A percentile compares a stretch with the other conserved stretches of the same genome.
Evolutionary conservation across 805 yeast genomes (phyloP).

Genomic region (Candida pseudoglaebosa): DNA sequence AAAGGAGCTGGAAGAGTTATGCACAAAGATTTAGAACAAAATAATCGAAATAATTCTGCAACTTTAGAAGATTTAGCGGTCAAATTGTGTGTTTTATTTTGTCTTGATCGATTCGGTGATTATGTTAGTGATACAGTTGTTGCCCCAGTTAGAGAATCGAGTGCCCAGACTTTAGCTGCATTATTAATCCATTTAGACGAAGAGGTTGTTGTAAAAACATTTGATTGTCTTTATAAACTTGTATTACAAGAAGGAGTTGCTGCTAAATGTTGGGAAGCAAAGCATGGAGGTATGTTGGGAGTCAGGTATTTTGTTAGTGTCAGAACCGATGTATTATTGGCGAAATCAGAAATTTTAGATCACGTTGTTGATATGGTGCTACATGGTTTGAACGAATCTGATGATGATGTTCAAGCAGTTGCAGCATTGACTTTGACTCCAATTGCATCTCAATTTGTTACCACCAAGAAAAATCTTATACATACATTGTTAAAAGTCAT

Average conservation of each 20-base stretch:
- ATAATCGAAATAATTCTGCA: conserved; percentile 57
- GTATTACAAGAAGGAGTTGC: conserved; percentile 60
- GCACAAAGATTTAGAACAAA: conserved; percentile 58
- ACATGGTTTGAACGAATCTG: conserved; percentile 71
- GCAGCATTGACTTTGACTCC: conserved; percentile 93
- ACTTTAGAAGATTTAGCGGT: conserved; percentile 87
- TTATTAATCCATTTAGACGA: conserved; percentile 69
- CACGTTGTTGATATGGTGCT: conserved; percentile 79
- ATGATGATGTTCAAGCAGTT: conserved; percentile 96
- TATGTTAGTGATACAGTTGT: conserved; percentile 96
- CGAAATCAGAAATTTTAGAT: conserved; percentile 56
- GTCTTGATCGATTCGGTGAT: conserved; percentile 94
- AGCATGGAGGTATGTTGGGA: conserved; percentile 97
- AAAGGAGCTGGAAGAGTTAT: conserved; percentile 77
- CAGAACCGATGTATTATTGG: conserved; percentile 69
- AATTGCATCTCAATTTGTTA: conserved; percentile 82
- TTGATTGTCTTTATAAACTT: conserved; percentile 59
- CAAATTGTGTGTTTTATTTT: conserved; percentile 78
- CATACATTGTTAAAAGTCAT: conserved; percentile 58
- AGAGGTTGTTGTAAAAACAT: conserved; percentile 56
- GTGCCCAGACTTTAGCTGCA: conserved; percentile 93
- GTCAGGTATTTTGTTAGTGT: conserved; percentile 88
- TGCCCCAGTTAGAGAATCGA: conserved; percentile 96
- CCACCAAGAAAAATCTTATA: conserved; percentile 49
- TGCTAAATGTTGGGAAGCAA: conserved; percentile 84